phyloP scores from a whole-genome alignment of 768 basidiomycete species.

The Leccinum sublutescens region DNA sequence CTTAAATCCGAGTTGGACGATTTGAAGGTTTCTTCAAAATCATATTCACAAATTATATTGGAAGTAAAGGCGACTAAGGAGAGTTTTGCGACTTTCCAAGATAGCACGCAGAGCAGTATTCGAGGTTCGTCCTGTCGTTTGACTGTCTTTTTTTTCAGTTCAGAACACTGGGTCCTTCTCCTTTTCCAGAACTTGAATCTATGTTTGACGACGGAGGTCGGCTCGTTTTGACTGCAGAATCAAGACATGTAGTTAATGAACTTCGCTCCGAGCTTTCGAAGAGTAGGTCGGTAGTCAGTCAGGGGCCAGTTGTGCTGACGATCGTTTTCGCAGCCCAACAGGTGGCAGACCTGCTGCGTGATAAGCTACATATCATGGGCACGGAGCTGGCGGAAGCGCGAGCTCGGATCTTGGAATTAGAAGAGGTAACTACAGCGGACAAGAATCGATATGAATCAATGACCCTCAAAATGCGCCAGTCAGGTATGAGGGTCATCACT shows the following conservation, averaged over 20 bases:
- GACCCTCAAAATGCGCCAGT: slow-evolving; percentile 23
- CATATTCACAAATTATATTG: slow-evolving; percentile 20
- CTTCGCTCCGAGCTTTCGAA: slow-evolving; percentile 36
- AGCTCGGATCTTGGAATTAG: slow-evolving; percentile 38
- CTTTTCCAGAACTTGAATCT: slow-evolving; percentile 27
- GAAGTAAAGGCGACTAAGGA: slow-evolving; percentile 28
- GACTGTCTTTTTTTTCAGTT: background rate
- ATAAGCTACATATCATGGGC: slow-evolving; percentile 42
- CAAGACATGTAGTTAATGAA: slow-evolving; percentile 32
- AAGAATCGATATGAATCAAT: slow-evolving; percentile 22
- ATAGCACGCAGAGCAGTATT: slow-evolving; percentile 18
- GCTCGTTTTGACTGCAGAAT: slow-evolving; percentile 25
- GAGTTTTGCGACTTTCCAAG: slow-evolving; percentile 25
- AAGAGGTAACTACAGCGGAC: slow-evolving; percentile 24
- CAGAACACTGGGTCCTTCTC: background rate
- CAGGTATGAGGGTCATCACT: slow-evolving; percentile 19
- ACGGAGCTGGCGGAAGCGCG: slow-evolving; percentile 44
- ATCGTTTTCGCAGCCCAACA: slow-evolving; percentile 40
- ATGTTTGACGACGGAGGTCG: slow-evolving; percentile 29
- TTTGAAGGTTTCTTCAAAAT: slow-evolving; percentile 25
- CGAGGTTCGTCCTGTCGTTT: slow-evolving; percentile 23
- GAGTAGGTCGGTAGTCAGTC: slow-evolving; percentile 24
- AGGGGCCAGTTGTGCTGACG: background rate
- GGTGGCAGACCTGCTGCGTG: slow-evolving; percentile 48
- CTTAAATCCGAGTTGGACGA: slow-evolving; percentile 32